Evolutionary conservation across 2,329 filamentous ascomycete genomes (phyloP).

Genomic region (Xylaria sp.): DNA sequence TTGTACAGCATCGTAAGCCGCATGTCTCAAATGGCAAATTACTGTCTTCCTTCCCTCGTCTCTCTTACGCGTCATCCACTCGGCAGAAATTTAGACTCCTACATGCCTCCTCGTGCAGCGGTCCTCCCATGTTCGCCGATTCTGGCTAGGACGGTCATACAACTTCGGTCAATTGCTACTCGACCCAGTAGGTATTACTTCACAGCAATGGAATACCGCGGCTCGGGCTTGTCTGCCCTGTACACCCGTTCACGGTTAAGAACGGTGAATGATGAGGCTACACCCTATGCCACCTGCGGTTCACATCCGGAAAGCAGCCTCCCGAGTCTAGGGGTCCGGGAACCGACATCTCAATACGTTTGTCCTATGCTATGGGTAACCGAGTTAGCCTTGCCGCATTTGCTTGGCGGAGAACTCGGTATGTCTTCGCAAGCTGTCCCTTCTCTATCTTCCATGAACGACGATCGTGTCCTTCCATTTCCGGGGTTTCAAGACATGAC

Average conservation of each 20-base stretch:
- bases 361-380: constrained; percentile 4
- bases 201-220: not conserved
- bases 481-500: not conserved
- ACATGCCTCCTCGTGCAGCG: not conserved
- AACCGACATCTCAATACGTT: constrained; percentile 6
- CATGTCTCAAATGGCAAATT: constrained; percentile 6
- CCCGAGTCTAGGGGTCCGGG: constrained; percentile 4
- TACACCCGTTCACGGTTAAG: constrained; percentile 2
- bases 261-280: constrained; percentile 9
- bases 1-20: constrained; percentile 14
- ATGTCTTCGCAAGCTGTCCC: not conserved
- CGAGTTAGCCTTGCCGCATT: not conserved
- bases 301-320: constrained; percentile 8
- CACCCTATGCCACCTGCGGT: constrained; percentile 1
- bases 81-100: constrained; percentile 14
- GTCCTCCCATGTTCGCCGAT: not conserved
- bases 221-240: constrained; percentile 4
- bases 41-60: not conserved
- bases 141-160: not conserved
- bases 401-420: not conserved
- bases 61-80: constrained; percentile 14
- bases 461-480: not conserved
- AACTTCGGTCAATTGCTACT: constrained; percentile 9
- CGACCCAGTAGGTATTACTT: not conserved
- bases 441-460: not conserved